Base-by-base conservation (phyloP, 495 filamentous ascomycete genomes). In the Clavariopsis aquatica region DNA sequence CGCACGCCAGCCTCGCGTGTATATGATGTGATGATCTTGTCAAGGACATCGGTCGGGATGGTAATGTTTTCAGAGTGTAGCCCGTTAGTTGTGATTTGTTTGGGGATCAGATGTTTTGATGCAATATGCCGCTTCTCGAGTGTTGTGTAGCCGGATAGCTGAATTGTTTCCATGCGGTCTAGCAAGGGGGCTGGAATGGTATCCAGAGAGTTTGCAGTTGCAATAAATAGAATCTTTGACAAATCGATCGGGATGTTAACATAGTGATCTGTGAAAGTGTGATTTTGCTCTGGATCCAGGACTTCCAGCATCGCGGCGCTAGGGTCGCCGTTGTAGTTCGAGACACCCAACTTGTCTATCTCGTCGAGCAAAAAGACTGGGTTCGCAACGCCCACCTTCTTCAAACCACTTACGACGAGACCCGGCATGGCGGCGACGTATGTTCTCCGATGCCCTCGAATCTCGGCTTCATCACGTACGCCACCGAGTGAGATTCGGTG, bases 371-470 rank as follows among this genome's bases (percentile, higher is more conserved):
- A 78, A 78, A 98, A 93, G 31, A 99, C 93, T 1, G 95, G 95
- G 71, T 99, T 99, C 2, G 91, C 85, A 19, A 98, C 93, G 38
- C 92, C 93, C 49, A 94, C 95, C 75, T 98, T 99, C 81, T 93
- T 95, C 54, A 99, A 77, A 4, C 93, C 95, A 74, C 90, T 91
- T 49, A 97, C 93, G 54, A 99, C 89, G 51, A 98, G 78, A 29
- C 95, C 95, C 12, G 95, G 95, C 94, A 99, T 97, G 52, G 95
- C 95, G 13, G 95, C 95, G 57, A 99, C 94, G 74, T 99, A 99
- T 1, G 95, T 99, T 52, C 95, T 84, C 46, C 95, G 85, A 77
- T 99, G 95, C 6, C 95, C 95, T 51, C 95, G 82, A 63, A 99
- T 98, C 77, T 98, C 95, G 7, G 95, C 95, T 74, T 99, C 95